Conservation (phyloP, 257 asterid species). For the Solanum virginianum region DNA sequence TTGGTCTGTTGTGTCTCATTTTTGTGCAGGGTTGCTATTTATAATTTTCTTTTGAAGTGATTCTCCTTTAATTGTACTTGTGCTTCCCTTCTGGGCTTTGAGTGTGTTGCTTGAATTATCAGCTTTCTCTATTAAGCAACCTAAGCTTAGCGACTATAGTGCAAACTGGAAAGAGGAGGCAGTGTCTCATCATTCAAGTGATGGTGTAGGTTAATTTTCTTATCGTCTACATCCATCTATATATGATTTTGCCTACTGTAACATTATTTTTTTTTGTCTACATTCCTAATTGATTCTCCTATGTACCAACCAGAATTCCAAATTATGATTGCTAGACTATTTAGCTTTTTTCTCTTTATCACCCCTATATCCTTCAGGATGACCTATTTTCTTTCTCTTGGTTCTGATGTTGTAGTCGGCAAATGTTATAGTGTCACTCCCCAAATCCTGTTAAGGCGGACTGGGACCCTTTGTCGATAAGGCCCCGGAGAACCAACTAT, state of each 20-base stretch:
- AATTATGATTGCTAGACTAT: neutral
- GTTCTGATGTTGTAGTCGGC: neutral
- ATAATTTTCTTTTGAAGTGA: neutral
- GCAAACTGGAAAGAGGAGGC: conserved; percentile 27
- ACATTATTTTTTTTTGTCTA: neutral
- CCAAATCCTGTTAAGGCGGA: too few species aligned
- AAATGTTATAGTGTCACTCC: too few species aligned
- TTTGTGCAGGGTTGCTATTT: too few species aligned
- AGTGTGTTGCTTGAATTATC: conserved; percentile 62
- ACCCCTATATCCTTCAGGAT: neutral
- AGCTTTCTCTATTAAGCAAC: conserved; percentile 35
- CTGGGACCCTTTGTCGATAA: too few species aligned
- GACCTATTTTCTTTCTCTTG: neutral
- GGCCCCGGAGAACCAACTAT: too few species aligned
- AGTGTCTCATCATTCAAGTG: conserved; percentile 18
- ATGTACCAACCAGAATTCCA: neutral
- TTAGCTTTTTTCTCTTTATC: neutral
- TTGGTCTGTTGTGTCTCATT: neutral
- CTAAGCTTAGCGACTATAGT: conserved; percentile 11
- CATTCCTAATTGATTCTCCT: neutral
- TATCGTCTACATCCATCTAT: neutral
- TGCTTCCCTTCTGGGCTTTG: conserved; percentile 52
- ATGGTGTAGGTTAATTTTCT: conserved; percentile 31
- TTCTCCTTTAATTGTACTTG: neutral
- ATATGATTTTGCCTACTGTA: neutral